Evolutionary conservation across 306 rosid genomes (phyloP).

Genomic region (Rosa lucieae): DNA sequence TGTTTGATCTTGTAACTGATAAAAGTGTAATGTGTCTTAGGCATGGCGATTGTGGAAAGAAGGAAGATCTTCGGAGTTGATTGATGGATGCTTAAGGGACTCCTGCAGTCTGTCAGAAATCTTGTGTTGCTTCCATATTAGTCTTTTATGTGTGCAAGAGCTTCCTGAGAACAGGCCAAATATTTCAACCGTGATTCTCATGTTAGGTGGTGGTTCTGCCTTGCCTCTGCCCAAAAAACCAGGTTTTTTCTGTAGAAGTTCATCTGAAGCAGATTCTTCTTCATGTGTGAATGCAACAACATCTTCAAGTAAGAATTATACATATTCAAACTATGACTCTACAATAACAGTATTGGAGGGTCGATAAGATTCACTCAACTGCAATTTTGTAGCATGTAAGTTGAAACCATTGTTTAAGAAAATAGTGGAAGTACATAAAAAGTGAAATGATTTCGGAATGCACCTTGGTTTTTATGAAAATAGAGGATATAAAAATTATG

Average conservation of each 20-base stretch:
- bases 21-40: slow-evolving; percentile 2
- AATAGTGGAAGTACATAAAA: neutral
- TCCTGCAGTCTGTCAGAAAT: slow-evolving; percentile 29
- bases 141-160: slow-evolving; percentile 59
- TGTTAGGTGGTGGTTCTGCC: slow-evolving; percentile 44
- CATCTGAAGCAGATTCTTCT: neutral
- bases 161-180: slow-evolving; percentile 55
- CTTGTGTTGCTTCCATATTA: slow-evolving; percentile 38
- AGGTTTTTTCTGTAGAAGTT: slow-evolving; percentile 29
- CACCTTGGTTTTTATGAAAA: too few species aligned
- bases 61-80: slow-evolving; percentile 20
- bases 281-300: neutral
- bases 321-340: slow-evolving; percentile 41
- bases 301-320: neutral
- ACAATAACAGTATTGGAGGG: slow-evolving; percentile 42
- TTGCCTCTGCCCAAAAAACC: slow-evolving; percentile 51
- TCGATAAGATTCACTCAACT: slow-evolving; percentile 31
- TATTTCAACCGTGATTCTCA: slow-evolving; percentile 50
- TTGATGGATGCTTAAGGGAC: slow-evolving; percentile 21
- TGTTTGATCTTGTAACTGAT: neutral
- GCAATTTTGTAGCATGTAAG: neutral
- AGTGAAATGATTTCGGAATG: neutral
- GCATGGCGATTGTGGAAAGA: slow-evolving; percentile 43
- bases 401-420: neutral
- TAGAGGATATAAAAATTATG: too few species aligned